Percentiles rank a stretch among this genome's conserved stretches.
phyloP scores from a whole-genome alignment of 1,284 basidiomycete species.

The Rhodotorula sp. region DNA sequence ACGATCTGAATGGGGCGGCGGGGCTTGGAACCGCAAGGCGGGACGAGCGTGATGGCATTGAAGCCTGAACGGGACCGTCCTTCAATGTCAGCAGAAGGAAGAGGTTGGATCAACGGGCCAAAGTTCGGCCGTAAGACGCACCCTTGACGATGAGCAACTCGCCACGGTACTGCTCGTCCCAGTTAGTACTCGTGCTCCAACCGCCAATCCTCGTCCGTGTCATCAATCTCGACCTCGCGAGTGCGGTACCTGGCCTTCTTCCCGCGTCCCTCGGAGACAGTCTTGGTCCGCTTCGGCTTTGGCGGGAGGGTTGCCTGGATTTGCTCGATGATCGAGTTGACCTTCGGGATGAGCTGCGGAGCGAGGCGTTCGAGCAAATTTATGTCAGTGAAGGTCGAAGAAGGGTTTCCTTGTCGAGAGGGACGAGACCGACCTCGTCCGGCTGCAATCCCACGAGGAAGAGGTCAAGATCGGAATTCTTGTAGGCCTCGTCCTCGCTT shows the following conservation, averaged over 20 bases:
- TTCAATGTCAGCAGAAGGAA: background rate
- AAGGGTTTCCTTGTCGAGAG: no score
- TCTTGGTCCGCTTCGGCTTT: background rate
- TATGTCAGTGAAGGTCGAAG: no score
- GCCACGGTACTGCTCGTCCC: slow-evolving; percentile 2
- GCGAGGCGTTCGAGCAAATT: background rate
- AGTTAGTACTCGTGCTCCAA: background rate
- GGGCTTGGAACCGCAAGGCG: background rate
- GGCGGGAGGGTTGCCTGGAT: slow-evolving; percentile 8
- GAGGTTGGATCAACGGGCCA: slow-evolving; percentile 6
- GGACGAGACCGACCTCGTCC: slow-evolving; percentile 3
- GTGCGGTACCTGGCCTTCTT: background rate
- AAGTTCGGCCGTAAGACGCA: slow-evolving; percentile 10
- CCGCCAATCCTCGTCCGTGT: background rate
- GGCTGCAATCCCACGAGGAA: slow-evolving; percentile 23
- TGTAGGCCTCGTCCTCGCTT: background rate
- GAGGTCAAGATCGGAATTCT: slow-evolving; percentile 14
- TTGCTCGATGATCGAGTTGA: slow-evolving; percentile 19
- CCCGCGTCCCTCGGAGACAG: background rate
- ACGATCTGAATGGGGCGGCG: slow-evolving; percentile 18
- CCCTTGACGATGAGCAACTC: slow-evolving; percentile 23
- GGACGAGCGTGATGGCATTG: slow-evolving; percentile 18
- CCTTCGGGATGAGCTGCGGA: slow-evolving; percentile 19
- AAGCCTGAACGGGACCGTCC: slow-evolving; percentile 5
- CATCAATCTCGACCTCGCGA: background rate